Percentiles rank a stretch among this genome's conserved stretches.
Evolutionary conservation across 495 filamentous ascomycete species (phyloP).

Genomic region (Podospora pseudopauciseta): DNA sequence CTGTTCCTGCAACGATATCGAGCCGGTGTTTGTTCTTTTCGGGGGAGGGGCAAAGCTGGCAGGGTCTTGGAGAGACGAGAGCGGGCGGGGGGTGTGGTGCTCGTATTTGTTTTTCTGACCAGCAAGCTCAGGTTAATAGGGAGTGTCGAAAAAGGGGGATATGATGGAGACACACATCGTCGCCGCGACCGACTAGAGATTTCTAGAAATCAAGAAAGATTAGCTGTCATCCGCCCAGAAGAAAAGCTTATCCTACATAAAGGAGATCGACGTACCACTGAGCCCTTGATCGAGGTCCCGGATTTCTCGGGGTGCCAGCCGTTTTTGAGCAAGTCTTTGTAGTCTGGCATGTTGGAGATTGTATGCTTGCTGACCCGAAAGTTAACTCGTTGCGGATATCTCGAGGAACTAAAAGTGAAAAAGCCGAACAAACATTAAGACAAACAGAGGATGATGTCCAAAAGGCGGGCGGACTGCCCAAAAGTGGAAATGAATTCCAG

Average conservation of each 20-base stretch:
- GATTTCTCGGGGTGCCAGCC: conserved; percentile 45
- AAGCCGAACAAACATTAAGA: neutral
- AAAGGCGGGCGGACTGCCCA: neutral
- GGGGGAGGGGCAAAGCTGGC: conserved; percentile 81
- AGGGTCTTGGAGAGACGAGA: conserved; percentile 80
- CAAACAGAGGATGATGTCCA: neutral
- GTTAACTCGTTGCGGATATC: neutral
- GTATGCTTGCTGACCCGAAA: neutral
- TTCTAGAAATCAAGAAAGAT: conserved; percentile 31
- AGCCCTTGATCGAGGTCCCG: conserved; percentile 35
- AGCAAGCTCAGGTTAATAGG: neutral
- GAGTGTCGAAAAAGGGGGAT: too few relatives aligned
- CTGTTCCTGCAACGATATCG: conserved; percentile 35
- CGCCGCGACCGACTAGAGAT: conserved; percentile 39
- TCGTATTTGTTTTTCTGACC: neutral
- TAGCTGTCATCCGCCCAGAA: neutral
- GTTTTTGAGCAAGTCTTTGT: conserved; percentile 43
- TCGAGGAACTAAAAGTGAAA: neutral
- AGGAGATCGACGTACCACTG: conserved; percentile 36
- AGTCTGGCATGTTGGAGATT: conserved; percentile 10
- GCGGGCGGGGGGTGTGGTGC: conserved; percentile 41
- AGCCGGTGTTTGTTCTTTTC: conserved; percentile 40
- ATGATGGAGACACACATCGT: conserved; percentile 21
- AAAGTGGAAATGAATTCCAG: neutral
- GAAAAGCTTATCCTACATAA: neutral